Evolutionary conservation across 169 alveolate genomes (phyloP), one percentile per base, ranked within the genome.

Genomic region (Cryptosporidium meleagridis): DNA sequence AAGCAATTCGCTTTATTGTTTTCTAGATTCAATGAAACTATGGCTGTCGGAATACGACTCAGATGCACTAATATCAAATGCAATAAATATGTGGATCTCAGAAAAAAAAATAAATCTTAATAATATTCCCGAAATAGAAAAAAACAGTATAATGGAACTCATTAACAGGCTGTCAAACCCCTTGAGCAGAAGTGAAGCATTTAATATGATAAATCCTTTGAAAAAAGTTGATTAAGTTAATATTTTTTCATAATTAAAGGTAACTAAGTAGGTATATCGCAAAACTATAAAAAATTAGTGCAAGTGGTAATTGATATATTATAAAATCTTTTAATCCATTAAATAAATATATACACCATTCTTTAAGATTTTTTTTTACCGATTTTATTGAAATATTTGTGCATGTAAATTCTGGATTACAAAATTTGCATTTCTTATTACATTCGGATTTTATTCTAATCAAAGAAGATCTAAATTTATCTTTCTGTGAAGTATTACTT

Each of bases 1-100:
- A 29, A 59, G 62, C 33, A 62, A 10, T 16, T 33, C 37, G 0
- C 68, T 80, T 8, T 65, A 41, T 1, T 29, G 26, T 45, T 80
- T 80, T 33, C n/a, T 80, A 8, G 89, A 80, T 80, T 62, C 73
- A 2, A 80, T 80, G 89, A 80, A 80, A 41, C 62, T 39, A 23
- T 80, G 89, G 89, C 65, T 80, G 2, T 44, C 89, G 7, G 62
- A n/a, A 37, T 53, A 65, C 10, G 89, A 80, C 35, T 61, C 65
- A 0, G 89, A 80, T 62, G 75, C 89, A 59, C 14, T 80, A 53
- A 67, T 80, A 23, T 37, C 75, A 7, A 65, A 80, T 48, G 62
- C 89, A 37, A 35, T 80, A 35, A 80, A 80, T 41, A 62, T 62
- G 59, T 80, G 89, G 89, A 80, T 80, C 62, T 80, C 75, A 1